These are phyloP conservation scores for Sphagnum tenellum DNA, from an alignment of 225 moss, liverwort and hornwort genomes.

Conservation along the genomic window DNA sequence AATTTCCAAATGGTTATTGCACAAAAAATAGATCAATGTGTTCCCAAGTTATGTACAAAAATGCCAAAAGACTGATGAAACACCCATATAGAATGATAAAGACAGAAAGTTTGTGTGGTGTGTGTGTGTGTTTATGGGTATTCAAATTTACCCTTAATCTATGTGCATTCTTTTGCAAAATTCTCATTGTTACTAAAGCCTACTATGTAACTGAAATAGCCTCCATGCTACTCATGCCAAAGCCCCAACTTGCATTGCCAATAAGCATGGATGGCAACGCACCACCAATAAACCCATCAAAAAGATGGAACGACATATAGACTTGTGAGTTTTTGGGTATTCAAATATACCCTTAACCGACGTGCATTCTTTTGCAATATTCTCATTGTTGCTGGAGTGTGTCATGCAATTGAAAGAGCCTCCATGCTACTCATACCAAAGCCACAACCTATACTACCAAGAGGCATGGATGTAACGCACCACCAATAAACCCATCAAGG, in stretches of 20 bases:
- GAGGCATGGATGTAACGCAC: slow-evolving; percentile 24
- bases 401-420: slow-evolving; percentile 53
- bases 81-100: too few relatives aligned
- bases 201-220: slow-evolving; percentile 57
- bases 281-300: too few relatives aligned
- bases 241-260: slow-evolving; percentile 59
- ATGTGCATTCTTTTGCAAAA: slow-evolving; percentile 55
- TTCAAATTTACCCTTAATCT: slow-evolving; percentile 54
- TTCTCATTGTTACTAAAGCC: slow-evolving; percentile 68
- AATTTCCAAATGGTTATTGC: too few relatives aligned
- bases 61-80: too few relatives aligned
- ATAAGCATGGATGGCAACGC: slow-evolving; percentile 24
- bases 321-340: too few relatives aligned
- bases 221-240: slow-evolving; percentile 50
- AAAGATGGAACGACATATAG: too few relatives aligned
- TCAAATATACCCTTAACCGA: slow-evolving; percentile 53
- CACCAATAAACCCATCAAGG: too few relatives aligned
- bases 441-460: slow-evolving; percentile 54
- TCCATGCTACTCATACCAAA: slow-evolving; percentile 54
- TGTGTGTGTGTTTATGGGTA: neutral
- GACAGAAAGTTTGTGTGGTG: too few relatives aligned
- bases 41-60: too few relatives aligned
- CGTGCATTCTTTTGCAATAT: slow-evolving; percentile 57
- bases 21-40: neutral
- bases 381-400: slow-evolving; percentile 70